A percentile compares a stretch with the other conserved stretches of the same genome.
Evolutionary conservation across 768 basidiomycete genomes (phyloP).

Genomic region (Serendipita sp.): DNA sequence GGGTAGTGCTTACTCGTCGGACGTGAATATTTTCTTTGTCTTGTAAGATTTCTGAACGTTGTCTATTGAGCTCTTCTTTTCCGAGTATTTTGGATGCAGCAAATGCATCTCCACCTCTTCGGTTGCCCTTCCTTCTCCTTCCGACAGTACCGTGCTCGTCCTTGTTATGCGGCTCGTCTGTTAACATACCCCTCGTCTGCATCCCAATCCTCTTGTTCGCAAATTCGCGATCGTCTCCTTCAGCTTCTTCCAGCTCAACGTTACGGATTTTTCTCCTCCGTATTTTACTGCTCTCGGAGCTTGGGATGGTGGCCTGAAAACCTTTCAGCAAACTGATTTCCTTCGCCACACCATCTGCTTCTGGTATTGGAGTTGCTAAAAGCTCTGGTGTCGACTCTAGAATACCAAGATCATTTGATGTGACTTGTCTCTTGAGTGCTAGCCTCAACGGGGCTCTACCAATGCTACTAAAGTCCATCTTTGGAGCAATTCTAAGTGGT

Average conservation of each 20-base stretch:
- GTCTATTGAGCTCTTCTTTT: slow-evolving; percentile 68
- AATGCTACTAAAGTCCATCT: slow-evolving; percentile 58
- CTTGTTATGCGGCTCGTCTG: slow-evolving; percentile 27
- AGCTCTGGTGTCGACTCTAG: slow-evolving; percentile 70
- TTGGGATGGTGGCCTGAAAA: slow-evolving; percentile 90
- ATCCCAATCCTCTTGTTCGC: slow-evolving; percentile 37
- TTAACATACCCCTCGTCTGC: slow-evolving; percentile 57
- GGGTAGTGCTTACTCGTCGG: slow-evolving; percentile 44
- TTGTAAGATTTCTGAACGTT: slow-evolving; percentile 67
- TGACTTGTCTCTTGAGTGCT: slow-evolving; percentile 48
- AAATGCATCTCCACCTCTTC: slow-evolving; percentile 37
- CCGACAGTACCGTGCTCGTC: slow-evolving; percentile 41
- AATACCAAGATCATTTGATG: slow-evolving; percentile 71
- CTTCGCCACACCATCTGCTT: slow-evolving; percentile 50
- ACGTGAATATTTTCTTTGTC: slow-evolving; percentile 92
- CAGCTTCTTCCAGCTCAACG: slow-evolving; percentile 40
- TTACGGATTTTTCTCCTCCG: slow-evolving; percentile 67
- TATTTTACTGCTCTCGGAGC: slow-evolving; percentile 61
- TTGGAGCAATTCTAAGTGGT: slow-evolving; percentile 21
- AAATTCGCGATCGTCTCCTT: slow-evolving; percentile 53
- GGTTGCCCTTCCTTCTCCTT: slow-evolving; percentile 30
- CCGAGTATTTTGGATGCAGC: slow-evolving; percentile 63
- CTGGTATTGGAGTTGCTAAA: slow-evolving; percentile 53
- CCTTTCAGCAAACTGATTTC: slow-evolving; percentile 74
- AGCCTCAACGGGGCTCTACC: slow-evolving; percentile 64